A percentile compares a stretch with the other conserved stretches of the same genome.
Conservation (phyloP, 1,284 basidiomycete genomes). For the Moesziomyces antarcticus region DNA sequence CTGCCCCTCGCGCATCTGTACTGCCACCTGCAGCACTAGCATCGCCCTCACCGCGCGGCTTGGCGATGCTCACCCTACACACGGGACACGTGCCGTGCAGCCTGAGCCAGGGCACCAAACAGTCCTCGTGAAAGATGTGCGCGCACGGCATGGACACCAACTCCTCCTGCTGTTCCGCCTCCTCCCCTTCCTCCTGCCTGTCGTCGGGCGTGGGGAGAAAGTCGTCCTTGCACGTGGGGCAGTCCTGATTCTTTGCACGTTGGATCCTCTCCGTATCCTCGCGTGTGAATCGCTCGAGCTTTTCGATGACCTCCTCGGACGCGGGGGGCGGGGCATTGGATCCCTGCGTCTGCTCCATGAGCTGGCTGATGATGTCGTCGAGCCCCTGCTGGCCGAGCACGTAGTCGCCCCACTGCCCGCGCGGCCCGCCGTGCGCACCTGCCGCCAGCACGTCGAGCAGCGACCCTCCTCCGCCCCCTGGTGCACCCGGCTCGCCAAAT, state of each 20-base stretch:
- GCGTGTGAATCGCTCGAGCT: constrained; percentile 47
- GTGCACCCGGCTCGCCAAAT: constrained; percentile 45
- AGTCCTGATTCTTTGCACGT: constrained; percentile 55
- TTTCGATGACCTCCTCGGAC: constrained; percentile 50
- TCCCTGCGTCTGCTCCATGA: constrained; percentile 62
- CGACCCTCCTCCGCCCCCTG: constrained; percentile 23
- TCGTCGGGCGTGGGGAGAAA: constrained; percentile 25
- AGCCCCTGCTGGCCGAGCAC: constrained; percentile 56
- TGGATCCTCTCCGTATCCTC: constrained; percentile 26
- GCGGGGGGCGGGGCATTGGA: constrained; percentile 55
- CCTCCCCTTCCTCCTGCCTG: constrained; percentile 9
- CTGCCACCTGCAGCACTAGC: no score
- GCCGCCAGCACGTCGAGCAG: constrained; percentile 47
- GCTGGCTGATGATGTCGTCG: constrained; percentile 61
- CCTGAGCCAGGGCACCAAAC: constrained; percentile 60
- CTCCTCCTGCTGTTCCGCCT: constrained; percentile 48
- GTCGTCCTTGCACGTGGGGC: constrained; percentile 62
- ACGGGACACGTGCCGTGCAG: constrained; percentile 60
- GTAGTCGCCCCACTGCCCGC: constrained; percentile 57
- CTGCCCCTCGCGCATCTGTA: no score
- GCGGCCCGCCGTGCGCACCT: constrained; percentile 24
- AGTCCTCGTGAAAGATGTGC: constrained; percentile 60
- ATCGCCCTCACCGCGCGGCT: constrained; percentile 11
- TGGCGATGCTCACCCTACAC: constrained; percentile 50
- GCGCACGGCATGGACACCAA: constrained; percentile 56